Percentiles rank a stretch among this genome's conserved stretches.
Conservation (phyloP, 2,329 filamentous ascomycete species). For the Cadophora luteo-olivacea region DNA sequence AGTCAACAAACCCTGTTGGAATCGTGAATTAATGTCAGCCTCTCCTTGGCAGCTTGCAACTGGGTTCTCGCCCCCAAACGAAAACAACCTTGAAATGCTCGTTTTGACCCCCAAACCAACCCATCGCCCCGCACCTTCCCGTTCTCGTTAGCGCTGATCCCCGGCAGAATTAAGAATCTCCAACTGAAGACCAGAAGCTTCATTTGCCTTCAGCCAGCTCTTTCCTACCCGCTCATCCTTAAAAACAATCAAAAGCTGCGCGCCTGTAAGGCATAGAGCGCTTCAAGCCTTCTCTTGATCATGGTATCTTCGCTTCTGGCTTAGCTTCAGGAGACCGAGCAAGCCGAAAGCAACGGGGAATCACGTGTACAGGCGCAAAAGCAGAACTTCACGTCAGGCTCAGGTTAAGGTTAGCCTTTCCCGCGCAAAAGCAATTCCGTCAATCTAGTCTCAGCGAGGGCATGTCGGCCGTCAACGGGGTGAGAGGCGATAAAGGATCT, state of each 20-base stretch:
- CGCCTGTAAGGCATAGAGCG: neutral
- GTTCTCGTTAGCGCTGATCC: constrained; percentile 8
- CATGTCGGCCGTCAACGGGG: constrained; percentile 12
- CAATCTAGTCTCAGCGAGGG: neutral
- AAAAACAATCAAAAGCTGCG: constrained; percentile 1
- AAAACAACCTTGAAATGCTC: neutral
- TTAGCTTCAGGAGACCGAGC: constrained; percentile 10
- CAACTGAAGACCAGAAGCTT: constrained; percentile 1
- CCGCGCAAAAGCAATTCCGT: constrained; percentile 1
- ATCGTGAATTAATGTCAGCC: neutral
- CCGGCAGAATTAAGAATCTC: neutral
- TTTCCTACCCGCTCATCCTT: neutral
- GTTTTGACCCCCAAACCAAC: neutral
- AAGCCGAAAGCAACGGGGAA: neutral
- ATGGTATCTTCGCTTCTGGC: neutral
- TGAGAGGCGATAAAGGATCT: neutral
- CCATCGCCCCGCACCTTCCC: constrained; percentile 13
- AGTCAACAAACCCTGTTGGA: neutral
- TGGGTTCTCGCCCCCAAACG: neutral
- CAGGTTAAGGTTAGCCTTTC: neutral
- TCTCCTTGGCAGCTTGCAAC: neutral
- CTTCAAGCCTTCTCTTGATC: neutral
- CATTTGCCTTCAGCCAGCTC: neutral
- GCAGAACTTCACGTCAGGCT: neutral
- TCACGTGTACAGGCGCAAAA: constrained; percentile 13